Conservation (phyloP, 2,329 filamentous ascomycete genomes). For the Ophiostoma tasmaniense region DNA sequence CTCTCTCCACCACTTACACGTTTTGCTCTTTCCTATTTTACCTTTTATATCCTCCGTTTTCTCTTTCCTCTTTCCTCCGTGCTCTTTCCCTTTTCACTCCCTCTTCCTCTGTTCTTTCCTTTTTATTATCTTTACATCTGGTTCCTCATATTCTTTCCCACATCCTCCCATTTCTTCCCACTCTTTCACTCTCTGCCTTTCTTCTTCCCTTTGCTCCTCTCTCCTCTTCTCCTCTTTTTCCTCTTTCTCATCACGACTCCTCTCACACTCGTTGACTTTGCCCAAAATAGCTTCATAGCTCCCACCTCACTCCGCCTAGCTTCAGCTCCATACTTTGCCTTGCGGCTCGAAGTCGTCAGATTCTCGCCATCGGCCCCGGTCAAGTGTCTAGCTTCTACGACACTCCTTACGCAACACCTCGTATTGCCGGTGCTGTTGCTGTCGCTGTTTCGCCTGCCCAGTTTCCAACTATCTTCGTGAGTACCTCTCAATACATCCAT, state of each 20-base stretch:
- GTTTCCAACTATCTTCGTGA: background rate
- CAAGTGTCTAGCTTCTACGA: constrained; percentile 3
- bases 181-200: background rate
- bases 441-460: background rate
- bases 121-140: background rate
- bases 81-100: background rate
- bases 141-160: background rate
- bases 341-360: background rate
- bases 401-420: background rate
- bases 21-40: constrained; percentile 3
- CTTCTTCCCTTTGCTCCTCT: background rate
- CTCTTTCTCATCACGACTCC: background rate
- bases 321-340: background rate
- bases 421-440: background rate
- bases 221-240: background rate
- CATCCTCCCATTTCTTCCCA: background rate
- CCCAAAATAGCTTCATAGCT: background rate
- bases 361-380: background rate
- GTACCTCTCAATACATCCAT: background rate
- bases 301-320: background rate
- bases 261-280: background rate
- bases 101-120: background rate
- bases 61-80: background rate
- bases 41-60: background rate
- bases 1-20: background rate